These are phyloP conservation scores for Friedmanniomyces endolithicus DNA, from an alignment of 495 filamentous ascomycete species.

Conservation along the genomic window DNA sequence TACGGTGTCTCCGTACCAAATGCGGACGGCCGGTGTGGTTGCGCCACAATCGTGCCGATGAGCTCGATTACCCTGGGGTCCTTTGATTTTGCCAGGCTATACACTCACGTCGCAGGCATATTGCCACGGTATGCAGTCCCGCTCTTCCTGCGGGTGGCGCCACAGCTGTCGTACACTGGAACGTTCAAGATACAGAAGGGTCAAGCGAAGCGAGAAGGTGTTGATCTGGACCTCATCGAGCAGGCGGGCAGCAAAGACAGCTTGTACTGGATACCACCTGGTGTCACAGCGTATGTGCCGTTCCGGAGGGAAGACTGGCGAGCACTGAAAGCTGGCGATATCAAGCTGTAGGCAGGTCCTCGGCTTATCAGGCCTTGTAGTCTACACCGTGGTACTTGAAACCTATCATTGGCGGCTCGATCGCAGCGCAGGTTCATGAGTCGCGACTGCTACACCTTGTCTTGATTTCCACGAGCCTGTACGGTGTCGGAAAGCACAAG, in stretches of 20 bases:
- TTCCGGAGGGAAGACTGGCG: slow-evolving; percentile 25
- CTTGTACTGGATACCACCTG: slow-evolving; percentile 25
- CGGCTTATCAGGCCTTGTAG: no score
- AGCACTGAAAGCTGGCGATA: slow-evolving; percentile 16
- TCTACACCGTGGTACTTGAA: no score
- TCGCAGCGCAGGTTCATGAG: no score
- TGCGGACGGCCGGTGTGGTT: slow-evolving; percentile 33
- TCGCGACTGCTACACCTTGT: no score
- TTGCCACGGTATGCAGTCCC: slow-evolving; percentile 29
- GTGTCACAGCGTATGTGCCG: slow-evolving; percentile 19
- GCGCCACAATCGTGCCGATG: slow-evolving; percentile 25
- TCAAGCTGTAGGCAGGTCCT: slow-evolving; percentile 17
- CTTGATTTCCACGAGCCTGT: no score
- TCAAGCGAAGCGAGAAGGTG: slow-evolving; percentile 21
- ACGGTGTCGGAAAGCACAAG: no score
- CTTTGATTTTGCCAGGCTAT: slow-evolving; percentile 17
- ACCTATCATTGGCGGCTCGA: no score
- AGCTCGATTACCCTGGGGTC: not conserved
- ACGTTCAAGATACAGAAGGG: slow-evolving; percentile 24
- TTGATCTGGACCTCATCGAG: slow-evolving; percentile 30
- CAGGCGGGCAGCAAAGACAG: slow-evolving; percentile 19
- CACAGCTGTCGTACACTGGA: slow-evolving; percentile 20
- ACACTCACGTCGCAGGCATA: slow-evolving; percentile 18
- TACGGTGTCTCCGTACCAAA: slow-evolving; percentile 61
- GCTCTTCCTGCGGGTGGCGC: slow-evolving; percentile 26